Conservation (phyloP, 1,284 basidiomycete species). For the Rhodotorula glutinis region DNA sequence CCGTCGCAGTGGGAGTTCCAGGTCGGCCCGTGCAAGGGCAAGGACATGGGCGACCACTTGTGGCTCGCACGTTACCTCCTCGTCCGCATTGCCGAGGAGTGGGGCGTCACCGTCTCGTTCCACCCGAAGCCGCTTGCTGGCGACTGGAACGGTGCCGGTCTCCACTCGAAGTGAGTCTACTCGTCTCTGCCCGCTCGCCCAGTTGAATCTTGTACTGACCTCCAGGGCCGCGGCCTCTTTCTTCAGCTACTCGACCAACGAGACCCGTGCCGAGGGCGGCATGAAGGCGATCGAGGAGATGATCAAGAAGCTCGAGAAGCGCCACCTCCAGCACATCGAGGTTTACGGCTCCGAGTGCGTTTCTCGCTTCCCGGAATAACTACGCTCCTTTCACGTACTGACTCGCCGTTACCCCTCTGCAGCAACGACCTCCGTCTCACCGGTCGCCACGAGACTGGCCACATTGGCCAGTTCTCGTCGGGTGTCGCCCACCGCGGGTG, state of each 20-base stretch:
- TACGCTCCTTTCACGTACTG: background rate
- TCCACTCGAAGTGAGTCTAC: slow-evolving; percentile 54
- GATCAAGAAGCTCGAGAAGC: slow-evolving; percentile 60
- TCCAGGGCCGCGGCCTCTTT: no score
- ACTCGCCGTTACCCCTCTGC: background rate
- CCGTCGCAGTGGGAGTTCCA: slow-evolving; percentile 97
- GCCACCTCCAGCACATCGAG: slow-evolving; percentile 65
- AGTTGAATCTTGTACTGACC: no score
- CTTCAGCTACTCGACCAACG: slow-evolving; percentile 84
- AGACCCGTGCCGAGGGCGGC: slow-evolving; percentile 88
- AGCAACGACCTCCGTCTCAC: slow-evolving; percentile 86
- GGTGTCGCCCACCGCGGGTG: slow-evolving; percentile 52
- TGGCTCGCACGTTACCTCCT: slow-evolving; percentile 89
- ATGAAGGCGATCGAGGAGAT: slow-evolving; percentile 91
- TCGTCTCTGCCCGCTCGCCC: no score
- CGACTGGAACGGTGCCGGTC: slow-evolving; percentile 99
- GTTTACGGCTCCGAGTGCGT: slow-evolving; percentile 66
- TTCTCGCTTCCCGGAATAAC: background rate
- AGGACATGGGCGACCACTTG: slow-evolving; percentile 97
- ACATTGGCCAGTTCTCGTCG: slow-evolving; percentile 87
- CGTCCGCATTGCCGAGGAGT: slow-evolving; percentile 92
- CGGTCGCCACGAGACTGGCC: slow-evolving; percentile 93
- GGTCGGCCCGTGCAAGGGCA: slow-evolving; percentile 95
- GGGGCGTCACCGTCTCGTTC: slow-evolving; percentile 94
- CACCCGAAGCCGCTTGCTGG: slow-evolving; percentile 97